Evolutionary conservation across 2,329 filamentous ascomycete genomes (phyloP), one percentile per base, ranked within the genome.

Genomic region (Xylariaceae sp.): DNA sequence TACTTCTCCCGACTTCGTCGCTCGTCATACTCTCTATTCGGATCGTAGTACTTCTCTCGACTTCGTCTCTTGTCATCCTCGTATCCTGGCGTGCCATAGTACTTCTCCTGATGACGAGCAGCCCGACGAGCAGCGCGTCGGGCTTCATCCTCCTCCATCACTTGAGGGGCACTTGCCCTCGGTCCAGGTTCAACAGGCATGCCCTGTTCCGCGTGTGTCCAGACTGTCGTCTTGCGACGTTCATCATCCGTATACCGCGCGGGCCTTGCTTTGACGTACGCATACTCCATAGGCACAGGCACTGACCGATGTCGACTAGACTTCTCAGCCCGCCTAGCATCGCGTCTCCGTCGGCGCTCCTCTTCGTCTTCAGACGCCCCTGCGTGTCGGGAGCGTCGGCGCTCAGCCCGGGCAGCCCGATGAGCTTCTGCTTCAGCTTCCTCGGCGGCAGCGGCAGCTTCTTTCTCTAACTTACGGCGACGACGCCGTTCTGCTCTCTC

Each of bases 301-400:
- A 72, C 68, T 11, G 74, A 75, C 18, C 78, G 77, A 18, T 77
- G 76, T 17, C 77, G 77, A 53, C 67, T 72, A 10, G 73, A 52
- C 50, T 73, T 75, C 51, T 73, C 78, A 1, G 72, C 72, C 7
- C 78, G 81, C 48, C 78, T 76, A 18, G 80, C 80, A 58, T 85
- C 82, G 23, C 79, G 80, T 42, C 82, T 77, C 4, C 78, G 77
- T 30, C 80, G 79, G 18, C 81, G 81, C 56, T 82, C 80, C 54
- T 80, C 79, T 11, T 80, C 79, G 3, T 85, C 82, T 18, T 83
- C 74, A 0, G 72, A 66, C 11, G 69, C 69, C 45, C 80, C 80
- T 9, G 72, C 71, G 11, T 75, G 73, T 13, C 79, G 76, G 42
- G 78, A 76, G 51, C 76, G 77, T 48, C 79, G 79, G 10, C 81